phyloP scores from a whole-genome alignment of 202 grass and related monocot genomes.

The Musa balbisiana region DNA sequence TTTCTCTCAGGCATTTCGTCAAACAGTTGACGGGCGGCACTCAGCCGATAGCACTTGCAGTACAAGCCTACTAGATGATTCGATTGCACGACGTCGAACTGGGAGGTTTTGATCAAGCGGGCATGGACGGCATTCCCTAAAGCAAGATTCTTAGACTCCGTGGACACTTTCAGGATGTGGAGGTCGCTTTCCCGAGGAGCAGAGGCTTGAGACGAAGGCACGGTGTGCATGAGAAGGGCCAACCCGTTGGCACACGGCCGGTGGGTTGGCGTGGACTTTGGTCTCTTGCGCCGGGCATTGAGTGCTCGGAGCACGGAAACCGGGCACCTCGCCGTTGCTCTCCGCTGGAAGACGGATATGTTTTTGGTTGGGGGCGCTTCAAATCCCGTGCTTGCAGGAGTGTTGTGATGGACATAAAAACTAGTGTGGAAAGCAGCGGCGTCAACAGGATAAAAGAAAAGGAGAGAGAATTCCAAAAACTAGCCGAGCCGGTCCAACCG shows the following conservation, averaged over 20 bases:
- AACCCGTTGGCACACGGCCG: not conserved
- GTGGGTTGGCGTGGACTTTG: not conserved
- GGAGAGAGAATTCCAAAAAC: no score
- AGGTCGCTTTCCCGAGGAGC: not conserved
- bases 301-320: not conserved
- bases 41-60: conserved; percentile 34
- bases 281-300: not conserved
- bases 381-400: no score
- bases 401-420: no score
- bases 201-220: not conserved
- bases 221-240: conserved; percentile 8
- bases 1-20: conserved; percentile 56
- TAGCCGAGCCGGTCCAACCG: no score
- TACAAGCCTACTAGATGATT: conserved; percentile 57
- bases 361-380: no score
- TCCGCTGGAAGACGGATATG: not conserved
- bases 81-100: conserved; percentile 40
- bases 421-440: no score
- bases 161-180: conserved; percentile 7
- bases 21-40: conserved; percentile 39
- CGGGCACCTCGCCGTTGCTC: not conserved
- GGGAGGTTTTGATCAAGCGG: conserved; percentile 17
- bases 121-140: conserved; percentile 45
- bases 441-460: no score
- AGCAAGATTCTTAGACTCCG: conserved; percentile 28